phyloP scores from a whole-genome alignment of 495 filamentous ascomycete species.

The Daldinia concentrica region DNA sequence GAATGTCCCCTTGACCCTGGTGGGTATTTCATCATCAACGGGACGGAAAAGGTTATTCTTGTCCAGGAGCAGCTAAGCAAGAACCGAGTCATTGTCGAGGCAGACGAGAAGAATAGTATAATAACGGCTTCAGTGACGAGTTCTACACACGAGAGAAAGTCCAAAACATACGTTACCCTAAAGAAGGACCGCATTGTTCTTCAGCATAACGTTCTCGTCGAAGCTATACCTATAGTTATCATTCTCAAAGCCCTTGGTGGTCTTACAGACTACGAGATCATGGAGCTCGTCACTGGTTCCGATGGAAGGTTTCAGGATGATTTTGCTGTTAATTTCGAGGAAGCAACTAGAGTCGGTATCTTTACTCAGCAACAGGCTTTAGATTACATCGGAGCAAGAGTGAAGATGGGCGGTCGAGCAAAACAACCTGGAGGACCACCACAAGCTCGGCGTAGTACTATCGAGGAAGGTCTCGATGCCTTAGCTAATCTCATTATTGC shows the following conservation, averaged over 20 bases:
- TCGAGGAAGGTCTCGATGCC: slow-evolving; percentile 90
- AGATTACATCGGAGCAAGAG: slow-evolving; percentile 84
- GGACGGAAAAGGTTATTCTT: slow-evolving; percentile 95
- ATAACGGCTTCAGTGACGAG: slow-evolving; percentile 98
- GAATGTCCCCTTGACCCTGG: slow-evolving; percentile 97
- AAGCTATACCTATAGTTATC: slow-evolving; percentile 91
- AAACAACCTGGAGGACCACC: slow-evolving; percentile 49
- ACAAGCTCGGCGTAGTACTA: slow-evolving; percentile 69
- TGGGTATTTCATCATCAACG: slow-evolving; percentile 90
- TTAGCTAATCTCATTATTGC: slow-evolving; percentile 90
- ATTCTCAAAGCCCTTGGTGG: slow-evolving; percentile 93
- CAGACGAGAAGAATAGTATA: slow-evolving; percentile 85
- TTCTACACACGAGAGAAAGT: slow-evolving; percentile 96
- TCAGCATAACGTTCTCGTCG: slow-evolving; percentile 90
- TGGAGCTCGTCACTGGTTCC: slow-evolving; percentile 84
- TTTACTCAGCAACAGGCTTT: slow-evolving; percentile 94
- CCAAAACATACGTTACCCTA: slow-evolving; percentile 91
- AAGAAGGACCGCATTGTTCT: slow-evolving; percentile 92
- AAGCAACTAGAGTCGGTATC: slow-evolving; percentile 79
- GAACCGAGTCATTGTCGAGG: slow-evolving; percentile 97
- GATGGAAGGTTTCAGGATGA: slow-evolving; percentile 90
- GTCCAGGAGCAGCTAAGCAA: slow-evolving; percentile 99
- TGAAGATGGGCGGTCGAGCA: slow-evolving; percentile 81
- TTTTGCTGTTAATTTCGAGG: slow-evolving; percentile 94
- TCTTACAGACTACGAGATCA: slow-evolving; percentile 91